phyloP scores from a whole-genome alignment of 768 basidiomycete species.

The Lactarius hengduanensis region DNA sequence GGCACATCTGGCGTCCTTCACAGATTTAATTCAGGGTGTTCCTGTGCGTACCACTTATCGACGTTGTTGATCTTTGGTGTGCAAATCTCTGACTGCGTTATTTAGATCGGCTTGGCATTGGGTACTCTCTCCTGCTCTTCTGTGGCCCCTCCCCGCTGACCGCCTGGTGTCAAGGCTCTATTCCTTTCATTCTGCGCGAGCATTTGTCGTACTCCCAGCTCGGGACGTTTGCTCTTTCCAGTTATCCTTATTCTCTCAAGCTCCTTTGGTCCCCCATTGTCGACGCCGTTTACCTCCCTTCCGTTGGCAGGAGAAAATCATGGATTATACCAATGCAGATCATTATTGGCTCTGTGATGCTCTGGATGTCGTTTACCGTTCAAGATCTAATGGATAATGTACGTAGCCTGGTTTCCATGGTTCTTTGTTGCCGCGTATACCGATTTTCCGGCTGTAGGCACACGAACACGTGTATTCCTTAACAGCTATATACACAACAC shows the following conservation, averaged over 20 bases:
- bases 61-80: slow-evolving; percentile 26
- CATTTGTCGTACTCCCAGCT: slow-evolving; percentile 97
- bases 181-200: slow-evolving; percentile 94
- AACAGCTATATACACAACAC: slow-evolving; percentile 80
- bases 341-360: slow-evolving; percentile 81
- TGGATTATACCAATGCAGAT: slow-evolving; percentile 99
- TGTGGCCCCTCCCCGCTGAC: neutral
- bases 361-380: slow-evolving; percentile 72
- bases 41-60: slow-evolving; percentile 57
- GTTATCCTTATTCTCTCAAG: slow-evolving; percentile 96
- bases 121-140: slow-evolving; percentile 43
- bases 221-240: slow-evolving; percentile 88
- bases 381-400: slow-evolving; percentile 80
- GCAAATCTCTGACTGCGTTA: slow-evolving; percentile 1
- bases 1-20: neutral
- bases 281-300: slow-evolving; percentile 81
- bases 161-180: slow-evolving; percentile 59
- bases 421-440: slow-evolving; percentile 9
- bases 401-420: slow-evolving; percentile 32
- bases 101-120: slow-evolving; percentile 82
- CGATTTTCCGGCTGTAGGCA: slow-evolving; percentile 52
- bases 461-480: slow-evolving; percentile 73
- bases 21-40: slow-evolving; percentile 71
- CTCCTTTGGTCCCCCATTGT: slow-evolving; percentile 97
- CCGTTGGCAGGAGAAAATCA: slow-evolving; percentile 90